These are phyloP conservation scores for Scedosporium minutisporum DNA, from an alignment of 2,329 filamentous ascomycete species.

Conservation along the genomic window DNA sequence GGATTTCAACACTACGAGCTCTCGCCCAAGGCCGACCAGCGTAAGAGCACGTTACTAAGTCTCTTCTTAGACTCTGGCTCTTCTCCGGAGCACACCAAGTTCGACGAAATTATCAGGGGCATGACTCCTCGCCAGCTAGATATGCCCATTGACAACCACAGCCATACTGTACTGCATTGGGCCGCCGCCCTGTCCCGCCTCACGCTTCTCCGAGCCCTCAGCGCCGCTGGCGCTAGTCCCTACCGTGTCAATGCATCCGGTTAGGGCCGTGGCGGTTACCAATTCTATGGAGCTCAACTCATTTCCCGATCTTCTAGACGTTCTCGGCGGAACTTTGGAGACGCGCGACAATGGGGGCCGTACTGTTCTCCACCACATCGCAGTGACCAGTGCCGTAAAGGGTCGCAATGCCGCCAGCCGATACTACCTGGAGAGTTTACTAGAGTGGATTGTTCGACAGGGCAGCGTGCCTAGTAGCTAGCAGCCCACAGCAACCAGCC, in stretches of 20 bases:
- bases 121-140: slow-evolving; percentile 77
- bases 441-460: slow-evolving; percentile 90
- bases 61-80: slow-evolving; percentile 68
- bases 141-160: slow-evolving; percentile 80
- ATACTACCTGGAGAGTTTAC: slow-evolving; percentile 88
- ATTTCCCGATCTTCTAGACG: slow-evolving; percentile 82
- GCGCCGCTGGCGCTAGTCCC: slow-evolving; percentile 77
- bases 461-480: slow-evolving; percentile 54
- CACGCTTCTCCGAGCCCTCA: slow-evolving; percentile 68
- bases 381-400: slow-evolving; percentile 90
- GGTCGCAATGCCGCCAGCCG: slow-evolving; percentile 84
- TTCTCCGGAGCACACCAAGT: slow-evolving; percentile 59
- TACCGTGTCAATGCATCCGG: slow-evolving; percentile 81
- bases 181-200: slow-evolving; percentile 86
- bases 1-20: slow-evolving; percentile 49
- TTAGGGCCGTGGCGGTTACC: slow-evolving; percentile 81
- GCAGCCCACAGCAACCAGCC: slow-evolving; percentile 18
- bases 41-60: slow-evolving; percentile 71
- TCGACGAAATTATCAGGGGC: slow-evolving; percentile 61
- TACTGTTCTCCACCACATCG: slow-evolving; percentile 92
- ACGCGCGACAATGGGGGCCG: slow-evolving; percentile 80
- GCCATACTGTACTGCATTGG: slow-evolving; percentile 91
- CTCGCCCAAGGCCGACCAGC: slow-evolving; percentile 62
- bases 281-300: slow-evolving; percentile 88
- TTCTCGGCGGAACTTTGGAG: slow-evolving; percentile 83